Conservation (phyloP, 768 basidiomycete genomes). For the Saitozyma sp. region DNA sequence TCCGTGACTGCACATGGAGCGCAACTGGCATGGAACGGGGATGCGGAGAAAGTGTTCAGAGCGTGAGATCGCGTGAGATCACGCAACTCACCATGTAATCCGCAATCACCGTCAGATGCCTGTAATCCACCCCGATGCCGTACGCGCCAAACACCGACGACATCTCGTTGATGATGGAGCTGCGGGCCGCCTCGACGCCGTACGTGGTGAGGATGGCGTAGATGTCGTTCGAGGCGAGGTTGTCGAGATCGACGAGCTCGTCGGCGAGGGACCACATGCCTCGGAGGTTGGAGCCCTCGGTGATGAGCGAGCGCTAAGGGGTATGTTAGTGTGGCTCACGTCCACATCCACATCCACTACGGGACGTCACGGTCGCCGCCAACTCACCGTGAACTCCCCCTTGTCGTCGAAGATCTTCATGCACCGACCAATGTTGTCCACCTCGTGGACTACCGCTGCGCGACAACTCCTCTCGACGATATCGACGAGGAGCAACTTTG, state of each 20-base stretch:
- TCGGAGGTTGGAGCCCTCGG: constrained; percentile 90
- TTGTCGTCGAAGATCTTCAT: constrained; percentile 51
- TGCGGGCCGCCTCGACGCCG: constrained; percentile 94
- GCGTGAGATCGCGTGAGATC: too few species aligned
- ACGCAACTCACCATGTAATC: constrained; percentile 97
- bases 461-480: constrained; percentile 85
- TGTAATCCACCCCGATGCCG: constrained; percentile 88
- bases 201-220: constrained; percentile 86
- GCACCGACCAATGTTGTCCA: constrained; percentile 82
- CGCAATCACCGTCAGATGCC: constrained; percentile 94
- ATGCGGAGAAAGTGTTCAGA: too few species aligned
- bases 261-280: constrained; percentile 73
- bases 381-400: constrained; percentile 50
- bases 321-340: background rate
- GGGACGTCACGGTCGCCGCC: background rate
- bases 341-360: background rate
- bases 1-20: too few species aligned
- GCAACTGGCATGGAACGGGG: too few species aligned
- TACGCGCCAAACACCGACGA: constrained; percentile 86
- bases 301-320: constrained; percentile 62
- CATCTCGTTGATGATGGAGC: constrained; percentile 86
- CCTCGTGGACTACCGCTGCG: constrained; percentile 82
- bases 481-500: constrained; percentile 90
- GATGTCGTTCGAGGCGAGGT: constrained; percentile 91
- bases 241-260: constrained; percentile 68